phyloP scores from a whole-genome alignment of 352 stramenopile genomes.

The Globisporangium acanthophoron region DNA sequence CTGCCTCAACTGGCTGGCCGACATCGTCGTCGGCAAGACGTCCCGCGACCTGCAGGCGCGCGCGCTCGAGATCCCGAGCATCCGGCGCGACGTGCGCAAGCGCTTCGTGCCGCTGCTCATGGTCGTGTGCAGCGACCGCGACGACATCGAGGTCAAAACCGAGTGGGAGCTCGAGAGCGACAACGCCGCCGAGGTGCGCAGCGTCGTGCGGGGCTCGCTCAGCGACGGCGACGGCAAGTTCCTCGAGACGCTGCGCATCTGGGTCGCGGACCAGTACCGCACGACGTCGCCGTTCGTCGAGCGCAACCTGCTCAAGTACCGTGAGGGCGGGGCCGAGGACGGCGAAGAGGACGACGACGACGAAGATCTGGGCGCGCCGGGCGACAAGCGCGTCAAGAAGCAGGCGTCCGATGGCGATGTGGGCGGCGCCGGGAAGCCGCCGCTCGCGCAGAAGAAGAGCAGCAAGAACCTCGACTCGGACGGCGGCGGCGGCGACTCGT shows the following conservation, averaged over 20 bases:
- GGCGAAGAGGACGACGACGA: constrained; percentile 26
- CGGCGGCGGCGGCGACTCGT: constrained; percentile 12
- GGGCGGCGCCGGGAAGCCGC: constrained; percentile 14
- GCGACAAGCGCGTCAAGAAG: constrained; percentile 8
- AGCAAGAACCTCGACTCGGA: constrained; percentile 8
- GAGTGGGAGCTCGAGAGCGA: constrained; percentile 83
- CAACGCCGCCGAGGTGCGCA: constrained; percentile 60
- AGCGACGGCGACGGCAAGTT: constrained; percentile 66
- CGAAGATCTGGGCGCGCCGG: constrained; percentile 6
- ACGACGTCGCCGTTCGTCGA: constrained; percentile 85
- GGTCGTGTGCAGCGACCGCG: constrained; percentile 65
- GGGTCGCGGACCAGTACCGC: constrained; percentile 80
- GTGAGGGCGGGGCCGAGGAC: constrained; percentile 54
- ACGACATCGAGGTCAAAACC: constrained; percentile 82
- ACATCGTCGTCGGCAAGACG: constrained; percentile 76
- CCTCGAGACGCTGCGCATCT: constrained; percentile 79
- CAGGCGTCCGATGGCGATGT: neutral
- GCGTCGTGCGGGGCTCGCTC: constrained; percentile 42
- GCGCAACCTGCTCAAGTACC: constrained; percentile 76
- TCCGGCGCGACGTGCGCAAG: constrained; percentile 73
- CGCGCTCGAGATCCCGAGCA: constrained; percentile 73
- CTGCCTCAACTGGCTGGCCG: constrained; percentile 77
- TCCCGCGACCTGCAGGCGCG: constrained; percentile 68
- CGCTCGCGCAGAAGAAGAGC: constrained; percentile 16
- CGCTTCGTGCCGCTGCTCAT: constrained; percentile 78